Percentiles rank a stretch among this genome's conserved stretches.
These are phyloP conservation scores for Brassica nigra DNA, from an alignment of 345 rosid species.

Conservation along the genomic window DNA sequence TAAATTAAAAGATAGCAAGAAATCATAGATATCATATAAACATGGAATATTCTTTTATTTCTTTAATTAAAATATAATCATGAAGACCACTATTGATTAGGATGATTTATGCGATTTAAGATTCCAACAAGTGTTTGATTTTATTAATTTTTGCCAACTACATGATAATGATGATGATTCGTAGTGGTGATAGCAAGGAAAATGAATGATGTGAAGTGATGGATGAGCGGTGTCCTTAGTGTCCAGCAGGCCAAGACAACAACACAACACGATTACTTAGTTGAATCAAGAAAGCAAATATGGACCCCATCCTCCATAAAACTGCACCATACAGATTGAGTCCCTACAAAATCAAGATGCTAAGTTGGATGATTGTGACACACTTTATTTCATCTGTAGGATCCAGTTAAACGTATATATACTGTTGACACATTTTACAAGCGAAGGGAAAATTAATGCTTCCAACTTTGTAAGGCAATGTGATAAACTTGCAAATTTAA, in stretches of 20 bases:
- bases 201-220: slow-evolving; percentile 36
- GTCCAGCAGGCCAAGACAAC: slow-evolving; percentile 41
- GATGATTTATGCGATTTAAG: slow-evolving; percentile 23
- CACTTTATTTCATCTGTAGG: slow-evolving; percentile 15
- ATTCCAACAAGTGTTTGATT: slow-evolving; percentile 6
- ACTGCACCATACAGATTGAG: slow-evolving; percentile 34
- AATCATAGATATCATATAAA: slow-evolving; percentile 11
- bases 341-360: slow-evolving; percentile 46
- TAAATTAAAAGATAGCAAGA: slow-evolving; percentile 5
- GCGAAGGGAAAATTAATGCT: slow-evolving; percentile 24
- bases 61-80: neutral
- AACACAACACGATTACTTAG: slow-evolving; percentile 39
- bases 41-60: slow-evolving; percentile 1
- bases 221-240: slow-evolving; percentile 36
- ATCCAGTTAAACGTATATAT: neutral
- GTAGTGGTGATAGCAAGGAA: slow-evolving; percentile 37
- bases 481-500: neutral
- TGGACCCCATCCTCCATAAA: slow-evolving; percentile 33
- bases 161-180: slow-evolving; percentile 23
- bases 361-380: slow-evolving; percentile 41
- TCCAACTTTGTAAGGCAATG: slow-evolving; percentile 1
- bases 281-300: slow-evolving; percentile 36
- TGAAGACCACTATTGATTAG: slow-evolving; percentile 1
- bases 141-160: neutral
- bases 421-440: neutral